Conservation (phyloP, 2,329 filamentous ascomycete genomes). For the Tolypocladium ophioglossoides region DNA sequence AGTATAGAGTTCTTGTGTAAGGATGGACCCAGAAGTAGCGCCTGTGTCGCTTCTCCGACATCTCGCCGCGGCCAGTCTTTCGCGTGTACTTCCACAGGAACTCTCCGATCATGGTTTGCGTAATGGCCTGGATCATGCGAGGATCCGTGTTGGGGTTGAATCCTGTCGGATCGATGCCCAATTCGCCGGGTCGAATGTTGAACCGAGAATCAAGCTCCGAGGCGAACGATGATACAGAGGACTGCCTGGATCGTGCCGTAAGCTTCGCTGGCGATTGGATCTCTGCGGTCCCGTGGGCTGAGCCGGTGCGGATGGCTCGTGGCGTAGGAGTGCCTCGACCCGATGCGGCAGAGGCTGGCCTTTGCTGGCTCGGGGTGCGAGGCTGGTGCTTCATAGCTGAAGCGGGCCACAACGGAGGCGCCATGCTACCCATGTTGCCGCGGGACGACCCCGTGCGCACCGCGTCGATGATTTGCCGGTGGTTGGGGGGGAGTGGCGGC, state of each 20-base stretch:
- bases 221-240: conserved; percentile 88
- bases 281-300: conserved; percentile 35
- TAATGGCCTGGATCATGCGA: conserved; percentile 98
- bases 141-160: conserved; percentile 73
- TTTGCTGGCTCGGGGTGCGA: conserved; percentile 46
- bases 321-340: conserved; percentile 50
- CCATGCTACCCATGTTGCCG: conserved; percentile 51
- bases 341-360: conserved; percentile 33
- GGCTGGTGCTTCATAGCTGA: conserved; percentile 54
- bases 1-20: conserved; percentile 92
- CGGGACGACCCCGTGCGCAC: conserved; percentile 50
- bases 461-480: conserved; percentile 75
- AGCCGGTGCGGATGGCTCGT: conserved; percentile 32
- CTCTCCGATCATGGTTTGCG: conserved; percentile 98
- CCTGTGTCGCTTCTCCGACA: conserved; percentile 82
- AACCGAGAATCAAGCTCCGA: conserved; percentile 91
- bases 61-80: conserved; percentile 77
- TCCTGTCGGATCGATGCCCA: conserved; percentile 42
- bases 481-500: conserved; percentile 73
- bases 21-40: conserved; percentile 99
- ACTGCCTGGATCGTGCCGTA: conserved; percentile 36
- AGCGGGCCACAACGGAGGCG: conserved; percentile 72
- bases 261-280: conserved; percentile 37
- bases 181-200: conserved; percentile 54
- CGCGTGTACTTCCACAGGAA: conserved; percentile 99